Conservation (phyloP, 1,139 yeast species). For the Candida sp. region DNA sequence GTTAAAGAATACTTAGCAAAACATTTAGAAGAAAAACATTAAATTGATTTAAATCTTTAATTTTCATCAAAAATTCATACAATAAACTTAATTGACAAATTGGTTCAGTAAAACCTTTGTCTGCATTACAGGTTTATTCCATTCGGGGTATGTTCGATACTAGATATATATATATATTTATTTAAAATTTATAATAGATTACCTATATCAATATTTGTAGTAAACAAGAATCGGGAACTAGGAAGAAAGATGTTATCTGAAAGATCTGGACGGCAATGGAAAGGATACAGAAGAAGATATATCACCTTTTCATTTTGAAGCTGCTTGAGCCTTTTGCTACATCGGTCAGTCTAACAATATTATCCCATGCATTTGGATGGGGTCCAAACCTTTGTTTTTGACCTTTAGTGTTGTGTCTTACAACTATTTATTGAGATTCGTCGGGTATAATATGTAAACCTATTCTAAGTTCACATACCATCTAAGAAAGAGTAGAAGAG, state of each 20-base stretch:
- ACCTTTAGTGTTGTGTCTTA: too few relatives aligned
- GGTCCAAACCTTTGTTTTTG: too few relatives aligned
- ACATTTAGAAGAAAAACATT: constrained; percentile 34
- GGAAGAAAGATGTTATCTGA: background rate
- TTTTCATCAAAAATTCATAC: background rate
- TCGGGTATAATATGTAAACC: too few relatives aligned
- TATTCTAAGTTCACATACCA: too few relatives aligned
- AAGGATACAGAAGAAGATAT: too few relatives aligned
- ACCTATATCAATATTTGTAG: background rate
- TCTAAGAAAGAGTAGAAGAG: too few relatives aligned
- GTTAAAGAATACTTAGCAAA: constrained; percentile 41
- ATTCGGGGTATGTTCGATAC: background rate
- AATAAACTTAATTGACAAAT: background rate
- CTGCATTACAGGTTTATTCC: background rate
- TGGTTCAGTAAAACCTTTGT: background rate
- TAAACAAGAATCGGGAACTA: background rate
- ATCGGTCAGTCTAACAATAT: too few relatives aligned
- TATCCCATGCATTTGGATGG: too few relatives aligned
- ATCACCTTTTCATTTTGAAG: too few relatives aligned
- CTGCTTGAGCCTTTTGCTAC: too few relatives aligned
- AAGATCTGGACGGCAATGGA: background rate
- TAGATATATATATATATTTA: background rate
- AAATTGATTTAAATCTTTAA: constrained; percentile 6
- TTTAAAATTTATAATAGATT: background rate
- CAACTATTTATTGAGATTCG: too few relatives aligned